phyloP scores from a whole-genome alignment of 1,284 basidiomycete species.

The Cerrena zonata region DNA sequence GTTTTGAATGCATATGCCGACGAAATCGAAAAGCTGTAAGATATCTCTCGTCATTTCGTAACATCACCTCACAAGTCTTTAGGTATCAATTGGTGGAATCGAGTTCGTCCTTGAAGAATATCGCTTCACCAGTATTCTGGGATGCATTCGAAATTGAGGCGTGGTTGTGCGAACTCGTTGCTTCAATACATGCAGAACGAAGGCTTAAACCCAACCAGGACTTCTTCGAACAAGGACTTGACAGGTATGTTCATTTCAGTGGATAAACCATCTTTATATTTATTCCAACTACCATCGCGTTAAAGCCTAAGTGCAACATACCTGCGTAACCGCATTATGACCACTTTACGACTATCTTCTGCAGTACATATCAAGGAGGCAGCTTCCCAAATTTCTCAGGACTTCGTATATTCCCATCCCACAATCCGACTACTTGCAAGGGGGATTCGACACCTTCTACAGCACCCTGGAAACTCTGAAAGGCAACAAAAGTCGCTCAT shows the following conservation, averaged over 20 bases:
- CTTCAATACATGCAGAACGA: not conserved
- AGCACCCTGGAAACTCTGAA: not conserved
- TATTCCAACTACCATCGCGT: too few species aligned
- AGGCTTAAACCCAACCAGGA: not conserved
- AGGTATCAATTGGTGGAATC: constrained; percentile 24
- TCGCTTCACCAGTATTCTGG: constrained; percentile 23
- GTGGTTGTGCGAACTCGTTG: not conserved
- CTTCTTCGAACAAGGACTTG: constrained; percentile 5
- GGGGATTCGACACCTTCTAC: constrained; percentile 1
- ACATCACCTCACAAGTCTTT: not conserved
- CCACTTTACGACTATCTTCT: constrained; percentile 17
- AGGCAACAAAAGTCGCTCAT: not conserved
- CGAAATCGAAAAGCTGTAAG: constrained; percentile 28
- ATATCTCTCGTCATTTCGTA: constrained; percentile 11
- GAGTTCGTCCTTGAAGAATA: constrained; percentile 13
- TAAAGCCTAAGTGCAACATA: constrained; percentile 30
- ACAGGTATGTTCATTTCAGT: not conserved
- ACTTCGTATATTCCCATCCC: constrained; percentile 12
- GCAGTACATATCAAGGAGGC: constrained; percentile 6
- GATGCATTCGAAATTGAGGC: not conserved
- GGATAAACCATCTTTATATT: not conserved
- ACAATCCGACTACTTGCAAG: constrained; percentile 9
- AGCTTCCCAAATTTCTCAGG: constrained; percentile 5
- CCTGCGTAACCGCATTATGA: constrained; percentile 29
- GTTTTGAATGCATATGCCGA: constrained; percentile 21